Evolutionary conservation across 1,284 basidiomycete species (phyloP), one percentile per base, ranked within the genome.

Genomic region (Ustilago cynodontis): DNA sequence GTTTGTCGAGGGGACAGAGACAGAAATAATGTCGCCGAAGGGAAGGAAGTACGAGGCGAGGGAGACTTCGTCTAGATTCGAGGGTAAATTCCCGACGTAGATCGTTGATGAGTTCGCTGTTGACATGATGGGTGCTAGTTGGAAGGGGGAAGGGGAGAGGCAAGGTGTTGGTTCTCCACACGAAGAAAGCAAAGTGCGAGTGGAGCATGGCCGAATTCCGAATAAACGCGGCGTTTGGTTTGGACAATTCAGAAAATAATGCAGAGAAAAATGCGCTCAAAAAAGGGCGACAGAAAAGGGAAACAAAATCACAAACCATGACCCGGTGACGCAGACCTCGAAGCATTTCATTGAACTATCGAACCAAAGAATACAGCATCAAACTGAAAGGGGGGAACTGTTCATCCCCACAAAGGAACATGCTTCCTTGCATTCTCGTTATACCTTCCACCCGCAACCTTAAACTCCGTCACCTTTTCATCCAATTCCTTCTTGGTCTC

Each of bases 401-500:
- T 35, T 60, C 33, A 76, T 13, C 68, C 73, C 70, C 66, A 73
- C 26, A 79, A 33, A 24, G 53, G n/a, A 14, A 0, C 13, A 20
- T 65, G 59, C 41, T 70, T 22, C 5, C 73, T 43, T 0, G 71
- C 64, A 20, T 22, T 20, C 59, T 71, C 57, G 22, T 64, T 73
- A 50, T 70, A 76, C 35, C 77, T 59, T 26, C 67, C 77, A 33
- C 77, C 77, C 1, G 67, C 59, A 10, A 47, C 37, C 52, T 72
- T 52, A 56, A 73, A 71, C 33, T 61, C 20, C 35, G 56, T 60
- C 22, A 77, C 66, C 54, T 77, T 59, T 1, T 62, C 43, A 26
- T 76, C 67, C 43, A 87, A 71, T 59, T 79, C 60, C 4, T 71
- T 50, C 56, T 82, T 68, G 9, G 86, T 86, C 14, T 73, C 71